Evolutionary conservation across 2,329 filamentous ascomycete species (phyloP).

Genomic region (Plenodomus lindquistii): DNA sequence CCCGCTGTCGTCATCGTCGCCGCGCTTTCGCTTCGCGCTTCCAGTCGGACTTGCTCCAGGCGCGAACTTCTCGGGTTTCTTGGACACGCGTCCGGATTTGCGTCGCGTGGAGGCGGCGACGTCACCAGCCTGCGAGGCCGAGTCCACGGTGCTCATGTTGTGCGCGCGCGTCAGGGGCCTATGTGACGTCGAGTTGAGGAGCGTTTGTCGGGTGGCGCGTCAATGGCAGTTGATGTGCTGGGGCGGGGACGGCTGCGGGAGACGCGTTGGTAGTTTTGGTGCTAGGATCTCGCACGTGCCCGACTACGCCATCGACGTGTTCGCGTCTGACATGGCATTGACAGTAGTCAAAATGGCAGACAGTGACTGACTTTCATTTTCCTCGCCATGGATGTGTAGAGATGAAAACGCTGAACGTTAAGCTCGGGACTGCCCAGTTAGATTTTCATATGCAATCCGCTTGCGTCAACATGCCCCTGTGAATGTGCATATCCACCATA

Average conservation of each 20-base stretch:
- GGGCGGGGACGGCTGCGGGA: conserved; percentile 21
- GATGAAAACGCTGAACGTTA: too few relatives aligned
- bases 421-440: too few relatives aligned
- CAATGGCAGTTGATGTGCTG: conserved; percentile 23
- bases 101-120: conserved; percentile 39
- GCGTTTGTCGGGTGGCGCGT: conserved; percentile 11
- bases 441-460: too few relatives aligned
- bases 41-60: conserved; percentile 33
- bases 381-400: too few relatives aligned
- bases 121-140: conserved; percentile 27
- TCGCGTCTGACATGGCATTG: background rate
- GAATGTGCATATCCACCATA: too few relatives aligned
- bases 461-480: too few relatives aligned
- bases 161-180: conserved; percentile 18
- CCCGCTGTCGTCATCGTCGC: conserved; percentile 34
- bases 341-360: background rate
- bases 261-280: conserved; percentile 22
- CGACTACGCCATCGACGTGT: conserved; percentile 4
- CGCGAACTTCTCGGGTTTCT: conserved; percentile 41
- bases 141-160: conserved; percentile 38
- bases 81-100: conserved; percentile 47
- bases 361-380: too few relatives aligned
- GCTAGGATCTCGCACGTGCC: conserved; percentile 16
- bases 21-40: conserved; percentile 44
- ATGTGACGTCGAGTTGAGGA: conserved; percentile 8